Evolutionary conservation across 768 basidiomycete species (phyloP).

Genomic region (Russula lepida): DNA sequence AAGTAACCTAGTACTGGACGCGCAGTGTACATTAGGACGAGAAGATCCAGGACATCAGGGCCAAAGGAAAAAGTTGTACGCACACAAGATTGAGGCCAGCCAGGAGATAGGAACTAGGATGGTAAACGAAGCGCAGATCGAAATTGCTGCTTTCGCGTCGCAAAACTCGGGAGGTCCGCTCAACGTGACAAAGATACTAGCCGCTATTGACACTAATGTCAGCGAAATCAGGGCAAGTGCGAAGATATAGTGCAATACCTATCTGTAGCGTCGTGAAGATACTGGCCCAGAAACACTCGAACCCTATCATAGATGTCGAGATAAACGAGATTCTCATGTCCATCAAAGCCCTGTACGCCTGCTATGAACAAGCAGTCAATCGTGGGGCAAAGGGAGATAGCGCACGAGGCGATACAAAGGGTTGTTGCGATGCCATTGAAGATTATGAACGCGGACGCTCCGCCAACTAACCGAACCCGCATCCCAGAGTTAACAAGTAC

Average conservation of each 20-base stretch:
- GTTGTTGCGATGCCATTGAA: not conserved
- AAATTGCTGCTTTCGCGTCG: slow-evolving; percentile 21
- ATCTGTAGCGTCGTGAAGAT: slow-evolving; percentile 42
- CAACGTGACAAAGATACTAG: slow-evolving; percentile 40
- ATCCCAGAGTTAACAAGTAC: not conserved
- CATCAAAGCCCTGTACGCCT: slow-evolving; percentile 24
- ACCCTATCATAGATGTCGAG: slow-evolving; percentile 36
- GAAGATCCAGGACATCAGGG: not conserved
- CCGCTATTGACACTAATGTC: slow-evolving; percentile 30
- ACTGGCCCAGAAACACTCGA: slow-evolving; percentile 52
- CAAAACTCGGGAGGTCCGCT: slow-evolving; percentile 36
- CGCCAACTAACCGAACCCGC: not conserved
- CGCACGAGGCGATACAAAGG: slow-evolving; percentile 37
- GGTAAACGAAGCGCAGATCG: slow-evolving; percentile 26
- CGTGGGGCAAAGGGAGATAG: slow-evolving; percentile 18
- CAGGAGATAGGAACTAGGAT: slow-evolving; percentile 27
- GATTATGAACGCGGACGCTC: slow-evolving; percentile 3
- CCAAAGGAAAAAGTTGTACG: slow-evolving; percentile 15
- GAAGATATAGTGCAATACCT: slow-evolving; percentile 24
- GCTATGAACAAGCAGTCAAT: slow-evolving; percentile 41
- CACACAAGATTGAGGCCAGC: slow-evolving; percentile 27
- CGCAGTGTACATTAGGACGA: not conserved
- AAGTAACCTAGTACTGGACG: slow-evolving; percentile 45
- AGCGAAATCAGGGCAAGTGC: not conserved
- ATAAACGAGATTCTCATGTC: slow-evolving; percentile 31